Base-by-base conservation (phyloP, 2,329 filamentous ascomycete genomes). In the Aspergillus sclerotialis region DNA sequence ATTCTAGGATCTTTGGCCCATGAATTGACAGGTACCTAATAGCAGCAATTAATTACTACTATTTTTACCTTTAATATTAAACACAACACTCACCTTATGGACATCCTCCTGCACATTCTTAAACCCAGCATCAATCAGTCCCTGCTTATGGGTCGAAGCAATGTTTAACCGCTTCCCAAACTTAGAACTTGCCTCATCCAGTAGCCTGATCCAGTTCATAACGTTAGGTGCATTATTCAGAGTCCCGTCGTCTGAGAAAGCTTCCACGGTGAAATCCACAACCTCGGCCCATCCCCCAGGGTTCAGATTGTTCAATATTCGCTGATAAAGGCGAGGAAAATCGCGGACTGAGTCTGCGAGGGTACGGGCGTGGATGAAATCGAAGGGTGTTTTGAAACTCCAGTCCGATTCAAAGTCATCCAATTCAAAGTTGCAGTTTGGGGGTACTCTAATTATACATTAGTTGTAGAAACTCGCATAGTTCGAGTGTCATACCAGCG, bases 81-180 rank as follows among this genome's bases (percentile, higher is more conserved):
- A 23, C 19, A 23, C 10, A 23, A 23, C 24, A 33, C 33, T 19
- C 32, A 54, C 55, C 50, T 67, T 70, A 45, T 62, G 70, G 5
- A 69, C 46, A 2, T 63, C 54, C 46, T 75, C 67, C 0, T 55
- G 54, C 0, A 79, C 66, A 35, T 76, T 65, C 28, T 63, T 56
- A 41, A 78, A 78, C 1, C 76, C 76, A 0, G 67, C 72, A 9
- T 70, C 68, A 3, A 58, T 53, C 45, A 78, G 61, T 35, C 66
- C 62, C 27, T 60, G 51, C 39, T 62, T 58, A 24, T 65, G 56
- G 9, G 59, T 44, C 16, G 57, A 40, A 27, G 57, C 59, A 14
- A 61, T 52, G 27, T 53, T 49, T 48, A 61, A 49, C 5, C 41
- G 42, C 24, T 61, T 58, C 12, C 61, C 56, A 21, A 59, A 60